Evolutionary conservation across 2,329 filamentous ascomycete species (phyloP), one percentile per base, ranked within the genome.

Genomic region (Colletotrichum salicis): DNA sequence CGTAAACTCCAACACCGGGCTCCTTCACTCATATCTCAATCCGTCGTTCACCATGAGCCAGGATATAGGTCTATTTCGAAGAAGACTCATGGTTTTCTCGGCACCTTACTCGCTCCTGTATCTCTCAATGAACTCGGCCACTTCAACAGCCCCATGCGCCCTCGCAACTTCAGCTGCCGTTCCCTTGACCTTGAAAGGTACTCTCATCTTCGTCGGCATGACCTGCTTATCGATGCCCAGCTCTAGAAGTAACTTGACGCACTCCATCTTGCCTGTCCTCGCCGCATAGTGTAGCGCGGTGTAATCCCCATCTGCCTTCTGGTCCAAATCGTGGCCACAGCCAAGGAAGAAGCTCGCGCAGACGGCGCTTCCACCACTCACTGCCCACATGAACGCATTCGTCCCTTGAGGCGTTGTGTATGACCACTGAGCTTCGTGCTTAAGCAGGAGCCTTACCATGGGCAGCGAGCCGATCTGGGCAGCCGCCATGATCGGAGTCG

Each of bases 271-370:
- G 19, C 51, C 63, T 13, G 2, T 55, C 54, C 19, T 35, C 15
- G 56, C 55, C 29, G 65, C 65, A 41, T 71, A 69, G 52, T 71
- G 65, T 15, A 71, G 58, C 15, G 69, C 69, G 11, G 69, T 71
- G 22, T n/a, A 71, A 37, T 57, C 51, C 12, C 19, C 56, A 3
- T 57, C 29, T 8, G 68, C 22, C 51, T 12, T 71, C 27, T 64
- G 56, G 8, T 35, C 10, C 55, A 63, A 7, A 11, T 69, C 29
- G 11, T 70, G 52, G 7, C 69, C 69, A 22, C 58, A 45, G 4
- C 65, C 52, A 12, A 64, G 64, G 8, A 67, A 33, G 27, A 67
- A 67, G 64, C 64, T 67, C 11, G 57, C 64, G 37, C n/a, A 41
- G 11, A 8, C 41, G n/a, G 54, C 19, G 24, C 52, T 29, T 5